Evolutionary conservation across 2,329 filamentous ascomycete genomes (phyloP), one percentile per base, ranked within the genome.

Genomic region (Sporothrix phasma): DNA sequence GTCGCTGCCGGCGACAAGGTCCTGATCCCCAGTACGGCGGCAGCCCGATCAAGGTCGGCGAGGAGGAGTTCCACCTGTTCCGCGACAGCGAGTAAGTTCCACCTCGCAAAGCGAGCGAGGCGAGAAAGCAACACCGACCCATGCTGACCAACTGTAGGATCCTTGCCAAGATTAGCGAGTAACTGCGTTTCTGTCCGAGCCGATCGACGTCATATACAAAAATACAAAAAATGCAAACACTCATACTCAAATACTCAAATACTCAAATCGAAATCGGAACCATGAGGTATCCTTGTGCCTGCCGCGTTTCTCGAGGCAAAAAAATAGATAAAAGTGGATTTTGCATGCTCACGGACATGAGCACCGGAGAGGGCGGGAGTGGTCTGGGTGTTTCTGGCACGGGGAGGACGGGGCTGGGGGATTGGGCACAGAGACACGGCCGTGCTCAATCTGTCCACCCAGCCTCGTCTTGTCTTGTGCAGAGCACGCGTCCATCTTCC

Each of bases 131-230:
- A 37, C 15, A 37, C 34, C 17, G 41, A 43, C 39, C 17, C n/a
- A 24, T 63, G 17, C 64, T 66, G 26, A 64, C 41, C 39, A 19
- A 2, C 43, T 15, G 60, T 24, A 97, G 93, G 77, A 90, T 99
- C 71, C 86, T 99, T 67, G 94, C 94, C 77, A 99, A 97, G 88
- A 96, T 99, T 85, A 96, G 91, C 80, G 93, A 97, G 84, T 96
- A 90, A 81, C 82, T 73, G 10, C 39, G 60, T 54, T 34, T 3
- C n/a, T n/a, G n/a, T 37, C 65, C 53, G 51, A 31, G 26, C 61
- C 24, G 62, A 67, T 66, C 67, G 65, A 70, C 67, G 67, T 69
- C 66, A 70, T 68, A 49, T 69, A 68, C 47, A 59, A 59, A n/a
- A 64, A 5, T 10, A 8, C 61, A 56, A 51, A 26, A 37, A 54